Base-by-base conservation (phyloP, 2,329 filamentous ascomycete genomes). In the Amphichorda felina region DNA sequence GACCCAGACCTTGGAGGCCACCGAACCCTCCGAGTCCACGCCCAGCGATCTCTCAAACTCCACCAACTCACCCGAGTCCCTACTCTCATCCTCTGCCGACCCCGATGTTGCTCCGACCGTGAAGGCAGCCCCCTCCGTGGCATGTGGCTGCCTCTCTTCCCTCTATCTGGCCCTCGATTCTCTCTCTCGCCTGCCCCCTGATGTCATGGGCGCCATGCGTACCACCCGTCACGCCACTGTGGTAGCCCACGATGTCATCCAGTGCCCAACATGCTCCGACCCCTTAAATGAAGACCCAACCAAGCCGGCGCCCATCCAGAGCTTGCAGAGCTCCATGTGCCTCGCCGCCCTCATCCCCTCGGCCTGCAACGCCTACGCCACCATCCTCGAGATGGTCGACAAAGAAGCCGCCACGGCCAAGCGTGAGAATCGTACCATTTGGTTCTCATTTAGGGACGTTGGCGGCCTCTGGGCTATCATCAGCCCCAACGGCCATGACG, bases 321-420 rank as follows among this genome's bases (percentile, higher is more conserved):
- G 60, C 21, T 70, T 73, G 41, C 74, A 78, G 48, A 75, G 64
- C 46, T 59, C 68, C 34, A 76, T 77, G 71, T 59, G 74, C 35
- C 56, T 79, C 4, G 70, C 64, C 6, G 66, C 72, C 2, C 60
- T 79, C 21, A 55, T 79, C 4, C 72, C 72, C 2, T 68, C 70
- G 8, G 63, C 72, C 30, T 71, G 67, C 36, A 68, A 74, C 47
- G 68, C 70, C 7, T 79, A 79, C 56, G 61, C 61, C 37, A 56
- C 53, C 19, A 69, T 79, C 32, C 56, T 79, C 10, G 52, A 55
- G 33, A 62, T 72, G 55, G 59, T 78, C 7, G 72, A 79, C 41
- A 48, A 48, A n/a, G 68, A 74, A 44, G 55, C 64, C 0, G 54
- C 57, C 2, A 49, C 45, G 1, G 72, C 72, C 9, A 56, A 57